These are phyloP conservation scores for Psilocybe subaeruginosa DNA, from an alignment of 768 basidiomycete species.

Conservation along the genomic window DNA sequence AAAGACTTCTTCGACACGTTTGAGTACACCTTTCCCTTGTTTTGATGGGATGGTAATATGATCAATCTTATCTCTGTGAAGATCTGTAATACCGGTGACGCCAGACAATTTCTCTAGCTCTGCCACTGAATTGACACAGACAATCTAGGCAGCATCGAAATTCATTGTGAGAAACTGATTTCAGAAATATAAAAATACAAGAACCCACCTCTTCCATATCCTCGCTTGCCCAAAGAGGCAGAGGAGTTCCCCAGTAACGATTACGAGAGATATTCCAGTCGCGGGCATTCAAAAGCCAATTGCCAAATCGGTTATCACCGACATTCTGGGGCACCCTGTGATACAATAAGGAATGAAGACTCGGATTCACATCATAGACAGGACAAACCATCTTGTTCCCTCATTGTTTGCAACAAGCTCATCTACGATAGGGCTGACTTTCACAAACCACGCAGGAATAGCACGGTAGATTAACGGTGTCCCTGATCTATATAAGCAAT, in stretches of 20 bases:
- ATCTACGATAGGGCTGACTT: slow-evolving; percentile 83
- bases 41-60: slow-evolving; percentile 95
- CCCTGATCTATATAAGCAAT: slow-evolving; percentile 62
- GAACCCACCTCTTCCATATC: slow-evolving; percentile 81
- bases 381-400: slow-evolving; percentile 79
- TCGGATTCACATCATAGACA: neutral
- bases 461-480: slow-evolving; percentile 97
- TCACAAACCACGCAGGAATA: slow-evolving; percentile 95
- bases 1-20: slow-evolving; percentile 96
- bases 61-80: slow-evolving; percentile 95
- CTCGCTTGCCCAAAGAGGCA: slow-evolving; percentile 95
- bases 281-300: slow-evolving; percentile 97
- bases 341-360: neutral
- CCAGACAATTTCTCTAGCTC: slow-evolving; percentile 90
- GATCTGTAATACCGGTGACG: slow-evolving; percentile 78
- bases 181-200: neutral
- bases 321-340: slow-evolving; percentile 88
- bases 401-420: slow-evolving; percentile 90
- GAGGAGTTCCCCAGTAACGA: slow-evolving; percentile 98
- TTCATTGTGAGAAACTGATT: neutral
- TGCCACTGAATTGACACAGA: slow-evolving; percentile 85
- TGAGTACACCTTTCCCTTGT: slow-evolving; percentile 82
- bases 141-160: slow-evolving; percentile 48
- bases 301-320: slow-evolving; percentile 92
- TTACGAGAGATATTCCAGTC: slow-evolving; percentile 99